Conservation (phyloP, 495 filamentous ascomycete genomes). For the Aspergillus incahuasiensis region DNA sequence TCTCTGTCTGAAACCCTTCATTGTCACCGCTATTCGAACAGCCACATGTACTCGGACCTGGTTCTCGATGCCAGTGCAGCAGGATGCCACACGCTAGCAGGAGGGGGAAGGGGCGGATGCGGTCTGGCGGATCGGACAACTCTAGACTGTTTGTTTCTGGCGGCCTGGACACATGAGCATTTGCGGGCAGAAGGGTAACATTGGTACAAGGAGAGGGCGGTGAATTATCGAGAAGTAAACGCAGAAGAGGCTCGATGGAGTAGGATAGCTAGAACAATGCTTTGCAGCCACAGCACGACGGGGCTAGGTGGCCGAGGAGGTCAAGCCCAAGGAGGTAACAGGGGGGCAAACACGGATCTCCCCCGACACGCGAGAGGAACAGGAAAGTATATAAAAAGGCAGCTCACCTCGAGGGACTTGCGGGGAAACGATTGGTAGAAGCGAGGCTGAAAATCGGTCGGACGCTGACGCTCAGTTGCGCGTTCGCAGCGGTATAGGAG, state of each 20-base stretch:
- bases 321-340: conserved; percentile 8
- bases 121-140: neutral
- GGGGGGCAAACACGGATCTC: conserved; percentile 12
- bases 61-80: conserved; percentile 38
- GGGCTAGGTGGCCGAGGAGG: neutral
- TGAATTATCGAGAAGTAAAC: neutral
- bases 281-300: conserved; percentile 6
- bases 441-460: conserved; percentile 8
- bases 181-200: conserved; percentile 13
- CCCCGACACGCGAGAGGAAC: conserved; percentile 14
- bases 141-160: conserved; percentile 32
- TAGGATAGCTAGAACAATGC: neutral
- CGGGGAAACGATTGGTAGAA: conserved; percentile 12
- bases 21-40: conserved; percentile 48
- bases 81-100: conserved; percentile 38
- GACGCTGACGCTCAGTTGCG: conserved; percentile 14
- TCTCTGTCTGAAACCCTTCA: conserved; percentile 98
- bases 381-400: conserved; percentile 14
- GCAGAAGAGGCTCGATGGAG: neutral
- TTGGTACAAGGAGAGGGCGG: neutral
- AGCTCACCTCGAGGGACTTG: conserved; percentile 17
- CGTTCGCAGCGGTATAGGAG: conserved; percentile 28
- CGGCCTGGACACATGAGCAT: conserved; percentile 34
- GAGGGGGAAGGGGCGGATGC: conserved; percentile 18
- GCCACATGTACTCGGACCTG: conserved; percentile 38